Evolutionary conservation across 2,329 filamentous ascomycete species (phyloP).

Genomic region (Claviceps pazoutovae): DNA sequence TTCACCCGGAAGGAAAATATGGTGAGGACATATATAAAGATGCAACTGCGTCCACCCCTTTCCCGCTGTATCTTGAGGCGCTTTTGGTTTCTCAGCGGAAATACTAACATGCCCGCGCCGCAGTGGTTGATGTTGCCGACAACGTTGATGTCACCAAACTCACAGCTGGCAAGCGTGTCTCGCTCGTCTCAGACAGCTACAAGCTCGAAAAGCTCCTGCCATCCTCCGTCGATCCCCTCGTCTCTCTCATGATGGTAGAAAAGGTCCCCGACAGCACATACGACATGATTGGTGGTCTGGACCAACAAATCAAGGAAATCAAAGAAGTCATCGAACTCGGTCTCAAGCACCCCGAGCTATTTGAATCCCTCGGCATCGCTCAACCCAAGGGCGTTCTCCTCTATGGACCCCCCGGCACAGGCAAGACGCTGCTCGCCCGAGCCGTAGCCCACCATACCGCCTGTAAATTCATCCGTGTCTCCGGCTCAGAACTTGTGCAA

Average conservation of each 20-base stretch:
- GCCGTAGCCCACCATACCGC: slow-evolving; percentile 97
- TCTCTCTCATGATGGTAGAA: slow-evolving; percentile 99
- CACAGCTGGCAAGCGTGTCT: slow-evolving; percentile 93
- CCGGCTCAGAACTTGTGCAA: slow-evolving; percentile 89
- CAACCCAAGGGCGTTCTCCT: slow-evolving; percentile 95
- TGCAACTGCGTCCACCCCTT: no score
- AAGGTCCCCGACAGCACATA: slow-evolving; percentile 99
- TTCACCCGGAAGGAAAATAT: slow-evolving; percentile 99
- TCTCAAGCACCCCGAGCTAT: slow-evolving; percentile 94
- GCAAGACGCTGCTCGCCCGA: slow-evolving; percentile 88
- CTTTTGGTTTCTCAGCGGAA: background rate
- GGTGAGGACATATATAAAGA: slow-evolving; percentile 39
- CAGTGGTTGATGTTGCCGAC: slow-evolving; percentile 92
- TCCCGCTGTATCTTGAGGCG: no score
- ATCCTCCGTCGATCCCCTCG: slow-evolving; percentile 92
- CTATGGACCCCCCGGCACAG: slow-evolving; percentile 91
- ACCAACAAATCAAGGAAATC: slow-evolving; percentile 99
- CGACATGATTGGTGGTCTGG: slow-evolving; percentile 98
- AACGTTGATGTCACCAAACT: slow-evolving; percentile 90
- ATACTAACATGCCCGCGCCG: background rate
- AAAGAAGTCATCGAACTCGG: slow-evolving; percentile 99
- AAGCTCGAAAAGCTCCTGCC: slow-evolving; percentile 98
- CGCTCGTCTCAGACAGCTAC: slow-evolving; percentile 91
- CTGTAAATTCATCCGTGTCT: slow-evolving; percentile 98
- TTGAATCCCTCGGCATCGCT: slow-evolving; percentile 96